Percentiles rank a stretch among this genome's conserved stretches.
Evolutionary conservation across 176 grass and related monocot species (phyloP).

Genomic region (Bonia amplexicaulis): DNA sequence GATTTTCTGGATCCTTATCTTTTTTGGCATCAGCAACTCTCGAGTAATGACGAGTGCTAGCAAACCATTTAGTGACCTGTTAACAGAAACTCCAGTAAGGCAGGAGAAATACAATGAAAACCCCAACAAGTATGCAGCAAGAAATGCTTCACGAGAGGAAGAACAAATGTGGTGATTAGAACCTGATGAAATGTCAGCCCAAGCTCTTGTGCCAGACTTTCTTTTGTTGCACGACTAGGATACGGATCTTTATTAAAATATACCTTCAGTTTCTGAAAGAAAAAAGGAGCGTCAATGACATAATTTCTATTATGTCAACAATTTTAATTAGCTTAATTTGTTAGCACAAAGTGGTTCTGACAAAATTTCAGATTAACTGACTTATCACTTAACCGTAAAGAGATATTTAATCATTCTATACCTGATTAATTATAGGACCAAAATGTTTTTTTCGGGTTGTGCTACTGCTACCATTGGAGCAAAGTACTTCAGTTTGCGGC

Average conservation of each 20-base stretch:
- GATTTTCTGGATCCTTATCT: constrained; percentile 6
- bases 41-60: constrained; percentile 40
- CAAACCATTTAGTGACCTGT: constrained; percentile 66
- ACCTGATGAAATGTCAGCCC: constrained; percentile 66
- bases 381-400: background rate
- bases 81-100: constrained; percentile 24
- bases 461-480: constrained; percentile 35
- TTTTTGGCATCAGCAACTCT: constrained; percentile 35
- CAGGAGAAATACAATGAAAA: constrained; percentile 14
- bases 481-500: constrained; percentile 25
- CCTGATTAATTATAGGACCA: constrained; percentile 43
- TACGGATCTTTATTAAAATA: constrained; percentile 55
- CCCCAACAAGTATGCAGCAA: background rate
- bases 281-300: background rate
- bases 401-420: constrained; percentile 26
- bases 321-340: constrained; percentile 16
- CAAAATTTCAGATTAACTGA: background rate
- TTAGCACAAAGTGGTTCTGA: background rate
- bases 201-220: constrained; percentile 52
- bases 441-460: constrained; percentile 19
- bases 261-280: constrained; percentile 47
- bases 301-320: background rate
- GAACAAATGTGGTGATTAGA: background rate
- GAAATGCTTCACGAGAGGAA: background rate
- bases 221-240: constrained; percentile 50